These are phyloP conservation scores for Perkinsela sp. DNA, from an alignment of 208 protist species.

Conservation along the genomic window DNA sequence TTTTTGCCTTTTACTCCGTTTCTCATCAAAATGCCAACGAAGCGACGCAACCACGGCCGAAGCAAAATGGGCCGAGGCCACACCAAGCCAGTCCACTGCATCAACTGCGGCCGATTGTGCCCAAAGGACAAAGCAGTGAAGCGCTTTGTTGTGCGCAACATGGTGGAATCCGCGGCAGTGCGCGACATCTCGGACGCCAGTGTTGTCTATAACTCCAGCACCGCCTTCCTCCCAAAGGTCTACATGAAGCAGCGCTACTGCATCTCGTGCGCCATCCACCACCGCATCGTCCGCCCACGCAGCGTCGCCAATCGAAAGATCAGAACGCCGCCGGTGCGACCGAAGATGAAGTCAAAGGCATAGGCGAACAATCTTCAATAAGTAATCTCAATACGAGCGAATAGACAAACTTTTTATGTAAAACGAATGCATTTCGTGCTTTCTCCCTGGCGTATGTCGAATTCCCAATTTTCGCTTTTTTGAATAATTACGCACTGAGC, in stretches of 20 bases:
- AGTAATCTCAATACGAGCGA: too few relatives aligned
- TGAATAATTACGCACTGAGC: too few relatives aligned
- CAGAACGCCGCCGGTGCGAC: slow-evolving; percentile 7
- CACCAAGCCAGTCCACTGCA: slow-evolving; percentile 63
- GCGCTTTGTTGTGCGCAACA: slow-evolving; percentile 90
- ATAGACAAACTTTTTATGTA: too few relatives aligned
- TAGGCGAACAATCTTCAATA: too few relatives aligned
- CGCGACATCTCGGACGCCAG: slow-evolving; percentile 85
- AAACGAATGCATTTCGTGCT: too few relatives aligned
- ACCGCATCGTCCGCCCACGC: slow-evolving; percentile 75
- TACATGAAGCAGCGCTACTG: slow-evolving; percentile 98
- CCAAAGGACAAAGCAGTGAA: slow-evolving; percentile 92
- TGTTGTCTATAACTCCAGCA: slow-evolving; percentile 45
- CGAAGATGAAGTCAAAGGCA: not conserved
- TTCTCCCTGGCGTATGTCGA: too few relatives aligned
- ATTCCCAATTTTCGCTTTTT: too few relatives aligned
- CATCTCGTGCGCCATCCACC: slow-evolving; percentile 96
- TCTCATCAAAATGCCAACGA: slow-evolving; percentile 53
- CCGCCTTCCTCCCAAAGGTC: slow-evolving; percentile 85
- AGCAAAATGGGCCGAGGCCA: slow-evolving; percentile 62
- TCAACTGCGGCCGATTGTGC: slow-evolving; percentile 62
- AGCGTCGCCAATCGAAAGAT: slow-evolving; percentile 36
- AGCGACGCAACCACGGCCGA: slow-evolving; percentile 69
- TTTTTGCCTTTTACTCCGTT: not conserved
- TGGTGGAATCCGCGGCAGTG: slow-evolving; percentile 83